A percentile compares a stretch with the other conserved stretches of the same genome.
These are phyloP conservation scores for Sugiyamaella mastotermitis DNA, from an alignment of 805 yeast species.

Conservation along the genomic window DNA sequence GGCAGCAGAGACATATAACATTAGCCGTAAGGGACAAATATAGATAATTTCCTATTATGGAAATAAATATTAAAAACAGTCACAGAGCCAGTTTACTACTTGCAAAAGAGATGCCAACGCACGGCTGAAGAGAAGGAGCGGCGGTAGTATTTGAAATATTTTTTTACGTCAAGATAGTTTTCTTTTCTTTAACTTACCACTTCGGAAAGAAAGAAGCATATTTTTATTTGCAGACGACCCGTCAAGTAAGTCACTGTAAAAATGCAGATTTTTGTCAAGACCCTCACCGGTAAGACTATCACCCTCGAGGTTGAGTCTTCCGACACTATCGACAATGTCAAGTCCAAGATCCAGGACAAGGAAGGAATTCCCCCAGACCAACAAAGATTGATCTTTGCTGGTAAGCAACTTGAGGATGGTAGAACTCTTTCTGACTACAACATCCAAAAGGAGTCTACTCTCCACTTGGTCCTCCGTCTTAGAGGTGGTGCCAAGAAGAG, in stretches of 20 bases:
- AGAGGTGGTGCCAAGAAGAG: conserved; percentile 99
- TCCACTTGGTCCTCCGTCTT: conserved; percentile 93
- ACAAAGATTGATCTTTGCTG: conserved; percentile 95
- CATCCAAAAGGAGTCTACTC: conserved; percentile 96
- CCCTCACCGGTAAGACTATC: conserved; percentile 98
- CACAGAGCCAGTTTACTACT: too few relatives aligned
- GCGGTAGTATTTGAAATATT: not conserved
- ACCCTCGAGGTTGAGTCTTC: conserved; percentile 97
- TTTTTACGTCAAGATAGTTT: too few relatives aligned
- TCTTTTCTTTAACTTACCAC: not conserved
- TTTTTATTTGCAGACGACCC: conserved; percentile 32
- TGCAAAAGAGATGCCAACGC: too few relatives aligned
- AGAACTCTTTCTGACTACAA: conserved; percentile 96
- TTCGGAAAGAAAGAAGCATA: conserved; percentile 25
- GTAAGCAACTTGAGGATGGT: conserved; percentile 91
- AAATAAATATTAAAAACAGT: too few relatives aligned
- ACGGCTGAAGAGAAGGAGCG: not conserved
- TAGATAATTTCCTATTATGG: too few relatives aligned
- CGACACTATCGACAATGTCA: conserved; percentile 95
- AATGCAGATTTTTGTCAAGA: conserved; percentile 88
- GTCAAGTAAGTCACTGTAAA: conserved; percentile 15
- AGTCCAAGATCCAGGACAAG: conserved; percentile 93
- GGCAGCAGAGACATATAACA: too few relatives aligned
- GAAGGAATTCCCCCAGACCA: conserved; percentile 98
- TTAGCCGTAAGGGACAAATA: too few relatives aligned